Evolutionary conservation across 495 filamentous ascomycete genomes (phyloP), one percentile per base, ranked within the genome.

Genomic region (Talaromyces proteolyticus): DNA sequence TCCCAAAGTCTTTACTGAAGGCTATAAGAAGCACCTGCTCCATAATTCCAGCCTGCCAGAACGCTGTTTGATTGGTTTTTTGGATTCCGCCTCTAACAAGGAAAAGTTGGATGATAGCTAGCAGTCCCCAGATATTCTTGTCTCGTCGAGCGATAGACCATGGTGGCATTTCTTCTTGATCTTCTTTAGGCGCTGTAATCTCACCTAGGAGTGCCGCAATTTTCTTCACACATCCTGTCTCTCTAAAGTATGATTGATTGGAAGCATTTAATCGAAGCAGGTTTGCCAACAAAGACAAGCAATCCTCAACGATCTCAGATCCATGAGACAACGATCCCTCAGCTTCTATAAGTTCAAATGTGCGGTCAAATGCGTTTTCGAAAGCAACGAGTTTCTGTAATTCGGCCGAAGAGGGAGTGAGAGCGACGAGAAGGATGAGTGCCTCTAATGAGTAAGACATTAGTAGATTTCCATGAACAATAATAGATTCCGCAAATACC

Each of bases 381-480:
- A 95, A 96, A 0, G 90, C 91, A 19, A 98, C 88, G 6, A 96
- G 78, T 63, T 97, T 96, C 57, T 96, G 91, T 12, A 97, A 77
- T 54, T 96, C 86, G 42, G 82, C 69, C n/a, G 84, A 87, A 18
- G 82, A 74, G 21, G 80, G 79, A 2, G 86, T 86, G 42, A 89
- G 69, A 36, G 84, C 80, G 46, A 82, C 86, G 26, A 88, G 75
- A 26, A 89, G 70, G 19, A 87, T 60, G 16, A 89, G 72, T 20
- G 80, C 83, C 63, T 85, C 86, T 85, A 51, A 42, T 40, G 34
- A 24, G 10, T 18, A 14, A 16, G 45, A 29, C 54, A 18, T 52
- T 34, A 52, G 50, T 20, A 38, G 20, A 14, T 3, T 20, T 42
- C 10, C 3, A 50, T 7, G 21, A 39, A 16, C 17, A 23, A 7